Evolutionary conservation across 352 stramenopile species (phyloP).

Genomic region (Pythium volutum): DNA sequence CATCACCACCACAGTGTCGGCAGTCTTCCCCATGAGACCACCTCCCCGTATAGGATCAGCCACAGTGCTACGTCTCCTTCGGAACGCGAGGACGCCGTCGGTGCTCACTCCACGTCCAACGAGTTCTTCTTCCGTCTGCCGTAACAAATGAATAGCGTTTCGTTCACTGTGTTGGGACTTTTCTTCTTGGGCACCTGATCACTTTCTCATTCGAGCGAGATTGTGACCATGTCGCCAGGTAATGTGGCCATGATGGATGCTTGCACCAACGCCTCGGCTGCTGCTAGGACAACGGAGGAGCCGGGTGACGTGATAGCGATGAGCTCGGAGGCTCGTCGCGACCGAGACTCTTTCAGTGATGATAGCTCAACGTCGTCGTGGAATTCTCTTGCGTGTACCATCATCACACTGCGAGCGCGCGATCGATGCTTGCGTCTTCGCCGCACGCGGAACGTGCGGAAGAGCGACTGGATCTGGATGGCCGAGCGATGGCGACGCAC

Average conservation of each 20-base stretch:
- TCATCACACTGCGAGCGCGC: conserved; percentile 1
- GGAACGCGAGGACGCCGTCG: no score
- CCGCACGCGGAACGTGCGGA: conserved; percentile 55
- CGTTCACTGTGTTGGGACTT: no score
- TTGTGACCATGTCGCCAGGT: conserved; percentile 17
- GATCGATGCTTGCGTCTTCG: conserved; percentile 21
- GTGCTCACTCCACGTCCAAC: background rate
- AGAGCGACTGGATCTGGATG: conserved; percentile 60
- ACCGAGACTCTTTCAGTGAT: conserved; percentile 11
- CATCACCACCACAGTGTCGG: no score
- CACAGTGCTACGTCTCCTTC: background rate
- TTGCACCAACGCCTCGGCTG: conserved; percentile 1
- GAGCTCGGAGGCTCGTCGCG: conserved; percentile 3
- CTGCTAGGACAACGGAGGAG: background rate
- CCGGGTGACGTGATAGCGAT: conserved; percentile 1
- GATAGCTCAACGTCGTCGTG: background rate
- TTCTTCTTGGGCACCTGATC: no score
- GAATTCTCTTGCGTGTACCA: background rate
- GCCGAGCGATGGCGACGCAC: conserved; percentile 57
- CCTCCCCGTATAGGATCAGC: background rate
- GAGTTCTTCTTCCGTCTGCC: background rate
- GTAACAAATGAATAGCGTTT: background rate
- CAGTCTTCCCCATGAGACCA: background rate
- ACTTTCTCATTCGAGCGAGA: conserved; percentile 17
- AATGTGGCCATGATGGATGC: conserved; percentile 20